phyloP scores from a whole-genome alignment of 805 yeast genomes.

The Kodamaea sagamina region DNA sequence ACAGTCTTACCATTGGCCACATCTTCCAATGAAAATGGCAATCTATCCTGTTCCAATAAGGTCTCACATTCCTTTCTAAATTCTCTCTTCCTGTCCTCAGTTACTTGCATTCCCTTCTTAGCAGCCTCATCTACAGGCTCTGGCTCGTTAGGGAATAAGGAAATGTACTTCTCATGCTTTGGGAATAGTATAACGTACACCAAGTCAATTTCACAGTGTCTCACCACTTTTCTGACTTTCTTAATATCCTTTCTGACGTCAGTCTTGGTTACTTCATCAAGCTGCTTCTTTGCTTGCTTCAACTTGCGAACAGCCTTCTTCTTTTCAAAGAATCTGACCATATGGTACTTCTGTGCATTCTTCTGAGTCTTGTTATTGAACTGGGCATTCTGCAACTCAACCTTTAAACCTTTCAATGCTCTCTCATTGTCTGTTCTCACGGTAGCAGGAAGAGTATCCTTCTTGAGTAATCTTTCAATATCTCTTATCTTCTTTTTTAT shows the following conservation, averaged over 20 bases:
- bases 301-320: conserved; percentile 79
- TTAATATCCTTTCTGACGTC: conserved; percentile 41
- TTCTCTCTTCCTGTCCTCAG: conserved; percentile 46
- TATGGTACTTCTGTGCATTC: conserved; percentile 76
- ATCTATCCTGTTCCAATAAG: conserved; percentile 51
- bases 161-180: conserved; percentile 71
- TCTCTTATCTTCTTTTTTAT: conserved; percentile 87
- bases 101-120: conserved; percentile 41
- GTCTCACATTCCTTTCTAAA: conserved; percentile 52
- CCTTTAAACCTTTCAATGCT: conserved; percentile 62
- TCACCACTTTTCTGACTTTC: conserved; percentile 50
- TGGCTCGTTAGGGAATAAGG: conserved; percentile 61
- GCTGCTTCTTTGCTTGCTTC: conserved; percentile 49
- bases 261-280: conserved; percentile 35
- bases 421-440: conserved; percentile 72
- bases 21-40: conserved; percentile 55
- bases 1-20: conserved; percentile 42
- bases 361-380: conserved; percentile 47
- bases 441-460: conserved; percentile 62
- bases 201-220: conserved; percentile 64
- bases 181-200: conserved; percentile 81
- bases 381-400: conserved; percentile 56
- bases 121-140: conserved; percentile 31
- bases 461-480: conserved; percentile 66
- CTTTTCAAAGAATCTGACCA: conserved; percentile 88